Percentiles rank a stretch among this genome's conserved stretches.
These are phyloP conservation scores for Madurella fahalii DNA, from an alignment of 2,329 filamentous ascomycete species.

Conservation along the genomic window DNA sequence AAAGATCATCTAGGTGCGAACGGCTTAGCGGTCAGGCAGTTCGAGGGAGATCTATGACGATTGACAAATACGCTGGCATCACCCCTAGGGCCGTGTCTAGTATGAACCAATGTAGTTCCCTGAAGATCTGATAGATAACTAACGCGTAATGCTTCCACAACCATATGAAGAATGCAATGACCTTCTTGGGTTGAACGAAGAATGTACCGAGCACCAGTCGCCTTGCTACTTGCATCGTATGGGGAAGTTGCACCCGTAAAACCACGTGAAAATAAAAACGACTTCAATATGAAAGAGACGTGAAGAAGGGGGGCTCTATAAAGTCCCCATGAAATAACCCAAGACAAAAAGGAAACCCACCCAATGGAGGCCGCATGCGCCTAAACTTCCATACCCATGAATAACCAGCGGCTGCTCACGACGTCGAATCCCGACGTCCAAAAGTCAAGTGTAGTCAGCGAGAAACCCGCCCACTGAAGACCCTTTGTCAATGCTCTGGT, in stretches of 20 bases:
- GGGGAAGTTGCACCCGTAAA: background rate
- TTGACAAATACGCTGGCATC: background rate
- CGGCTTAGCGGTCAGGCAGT: conserved; percentile 74
- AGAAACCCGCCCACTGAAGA: conserved; percentile 90
- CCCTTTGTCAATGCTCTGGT: conserved; percentile 69
- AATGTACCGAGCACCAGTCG: background rate
- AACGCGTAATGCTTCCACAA: background rate
- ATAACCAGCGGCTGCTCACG: conserved; percentile 76
- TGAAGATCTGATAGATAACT: background rate
- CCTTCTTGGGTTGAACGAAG: background rate
- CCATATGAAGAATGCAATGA: background rate
- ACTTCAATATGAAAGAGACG: background rate
- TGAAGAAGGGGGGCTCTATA: background rate
- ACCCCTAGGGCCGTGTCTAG: too few species aligned
- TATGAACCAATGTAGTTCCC: too few species aligned
- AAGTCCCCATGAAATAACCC: background rate
- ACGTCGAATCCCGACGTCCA: conserved; percentile 64
- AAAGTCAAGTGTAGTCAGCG: conserved; percentile 71
- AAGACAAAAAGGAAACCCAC: conserved; percentile 3
- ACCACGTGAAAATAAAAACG: background rate
- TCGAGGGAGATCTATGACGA: conserved; percentile 54
- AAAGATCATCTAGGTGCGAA: conserved; percentile 73
- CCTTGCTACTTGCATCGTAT: background rate
- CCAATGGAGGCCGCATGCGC: background rate
- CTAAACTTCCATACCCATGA: conserved; percentile 83